Evolutionary conservation across 1,284 basidiomycete genomes (phyloP), one percentile per base, ranked within the genome.

Genomic region (Ganoderma lingzhi): DNA sequence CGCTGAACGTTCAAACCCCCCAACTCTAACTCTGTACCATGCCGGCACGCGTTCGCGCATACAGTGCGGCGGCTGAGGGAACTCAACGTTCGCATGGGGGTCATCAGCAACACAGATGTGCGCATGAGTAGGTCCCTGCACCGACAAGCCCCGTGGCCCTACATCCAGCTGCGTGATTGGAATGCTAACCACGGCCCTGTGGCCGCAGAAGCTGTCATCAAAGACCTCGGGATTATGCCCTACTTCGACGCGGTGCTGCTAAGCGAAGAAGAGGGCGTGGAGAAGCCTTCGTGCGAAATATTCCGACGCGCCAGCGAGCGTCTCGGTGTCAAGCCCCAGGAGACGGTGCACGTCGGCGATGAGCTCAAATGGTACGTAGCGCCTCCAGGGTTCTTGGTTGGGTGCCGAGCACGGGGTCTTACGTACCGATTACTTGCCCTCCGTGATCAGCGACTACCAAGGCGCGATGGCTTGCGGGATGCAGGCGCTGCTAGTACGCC

Each of bases 321-420:
- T 44, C 71, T 74, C 15, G 69, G 79, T 39, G 69, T 86, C 17
- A 71, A 71, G 32, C 78, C 81, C 0, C 74, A 79, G 12, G 84
- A 91, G 74, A 85, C 84, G 41, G 74, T 93, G 39, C 93, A 94
- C 74, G 85, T 94, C 61, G 93, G 93, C 3, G 93, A 94, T 76
- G 92, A 93, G 72, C 76, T 92, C 45, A 77, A 83, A 59, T 85
- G 85, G 93, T 93, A 73, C 72, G 87, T 73, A 23, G 14, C 23
- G 59, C 23, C 41, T 39, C 35, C n/a, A 35, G 56, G 56, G 6
- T 14, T 61, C 14, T 42, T 37, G n/a, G 6, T n/a, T 28, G 37
- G 14, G 15, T 2, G 6, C 39, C 23, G 15, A 30, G 23, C 28
- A 12, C 9, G n/a, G 35, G 32, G 35, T 39, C 19, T 61, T 39